Evolutionary conservation across 768 basidiomycete species (phyloP).

Genomic region (Austroboletus eburneus): DNA sequence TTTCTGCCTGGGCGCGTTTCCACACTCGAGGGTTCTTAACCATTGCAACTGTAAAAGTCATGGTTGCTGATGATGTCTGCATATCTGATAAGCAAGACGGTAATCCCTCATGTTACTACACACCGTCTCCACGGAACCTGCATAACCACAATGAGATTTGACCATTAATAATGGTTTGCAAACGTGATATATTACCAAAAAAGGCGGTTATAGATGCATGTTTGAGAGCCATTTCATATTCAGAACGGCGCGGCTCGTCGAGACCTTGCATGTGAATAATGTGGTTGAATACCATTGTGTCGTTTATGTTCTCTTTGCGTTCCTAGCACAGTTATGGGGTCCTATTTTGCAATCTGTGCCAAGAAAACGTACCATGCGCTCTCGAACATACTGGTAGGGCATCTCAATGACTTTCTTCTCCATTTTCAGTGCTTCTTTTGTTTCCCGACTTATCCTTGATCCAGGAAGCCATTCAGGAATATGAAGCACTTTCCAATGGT

Average conservation of each 20-base stretch:
- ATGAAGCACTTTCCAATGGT: conserved; percentile 1
- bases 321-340: not conserved
- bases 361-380: conserved; percentile 22
- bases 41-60: conserved; percentile 11
- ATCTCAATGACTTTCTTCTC: conserved; percentile 5
- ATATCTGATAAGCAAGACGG: not conserved
- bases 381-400: conserved; percentile 26
- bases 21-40: conserved; percentile 7
- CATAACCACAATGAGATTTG: not conserved
- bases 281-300: not conserved
- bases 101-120: not conserved
- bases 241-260: too few relatives aligned
- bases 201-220: too few relatives aligned
- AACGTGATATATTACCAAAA: too few relatives aligned
- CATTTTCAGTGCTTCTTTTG: conserved; percentile 4
- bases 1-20: conserved; percentile 12
- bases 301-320: not conserved
- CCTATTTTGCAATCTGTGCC: too few relatives aligned
- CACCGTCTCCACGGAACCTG: conserved; percentile 11
- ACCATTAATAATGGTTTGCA: not conserved
- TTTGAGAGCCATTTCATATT: too few relatives aligned
- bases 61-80: conserved; percentile 6
- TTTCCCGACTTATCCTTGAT: conserved; percentile 33
- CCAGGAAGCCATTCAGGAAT: conserved; percentile 37
- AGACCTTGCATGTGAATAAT: too few relatives aligned